Conservation (phyloP, 1,139 yeast species). For the Chernovozyma sophiae-reginae region DNA sequence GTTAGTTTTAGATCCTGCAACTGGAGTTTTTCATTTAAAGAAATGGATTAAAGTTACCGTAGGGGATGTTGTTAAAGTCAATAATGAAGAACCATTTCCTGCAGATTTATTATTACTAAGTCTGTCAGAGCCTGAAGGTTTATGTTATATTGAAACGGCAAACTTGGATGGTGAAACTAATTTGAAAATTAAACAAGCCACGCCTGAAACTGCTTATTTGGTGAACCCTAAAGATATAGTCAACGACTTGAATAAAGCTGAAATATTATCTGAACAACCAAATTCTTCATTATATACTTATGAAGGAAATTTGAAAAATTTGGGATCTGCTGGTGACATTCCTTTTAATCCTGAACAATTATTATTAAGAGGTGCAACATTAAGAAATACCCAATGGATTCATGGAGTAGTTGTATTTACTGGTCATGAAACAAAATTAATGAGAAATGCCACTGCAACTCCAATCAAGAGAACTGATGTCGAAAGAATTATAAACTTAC, state of each 20-base stretch:
- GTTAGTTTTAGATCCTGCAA: constrained; percentile 56
- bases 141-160: constrained; percentile 96
- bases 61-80: constrained; percentile 85
- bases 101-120: constrained; percentile 84
- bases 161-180: constrained; percentile 98
- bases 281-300: constrained; percentile 92
- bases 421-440: constrained; percentile 95
- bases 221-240: constrained; percentile 65
- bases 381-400: constrained; percentile 93
- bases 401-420: constrained; percentile 93
- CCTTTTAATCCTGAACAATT: constrained; percentile 89
- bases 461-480: constrained; percentile 97
- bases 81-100: constrained; percentile 88
- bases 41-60: constrained; percentile 88
- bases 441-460: constrained; percentile 98
- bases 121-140: constrained; percentile 96
- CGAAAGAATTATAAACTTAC: constrained; percentile 89
- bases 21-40: constrained; percentile 59
- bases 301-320: constrained; percentile 71
- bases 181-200: constrained; percentile 87
- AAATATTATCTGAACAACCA: constrained; percentile 82
- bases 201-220: constrained; percentile 68
- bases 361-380: constrained; percentile 89
- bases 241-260: constrained; percentile 27
- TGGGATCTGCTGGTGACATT: constrained; percentile 46